Evolutionary conservation across 1,139 yeast species (phyloP).

Genomic region (Blastobotrys petasosporus): DNA sequence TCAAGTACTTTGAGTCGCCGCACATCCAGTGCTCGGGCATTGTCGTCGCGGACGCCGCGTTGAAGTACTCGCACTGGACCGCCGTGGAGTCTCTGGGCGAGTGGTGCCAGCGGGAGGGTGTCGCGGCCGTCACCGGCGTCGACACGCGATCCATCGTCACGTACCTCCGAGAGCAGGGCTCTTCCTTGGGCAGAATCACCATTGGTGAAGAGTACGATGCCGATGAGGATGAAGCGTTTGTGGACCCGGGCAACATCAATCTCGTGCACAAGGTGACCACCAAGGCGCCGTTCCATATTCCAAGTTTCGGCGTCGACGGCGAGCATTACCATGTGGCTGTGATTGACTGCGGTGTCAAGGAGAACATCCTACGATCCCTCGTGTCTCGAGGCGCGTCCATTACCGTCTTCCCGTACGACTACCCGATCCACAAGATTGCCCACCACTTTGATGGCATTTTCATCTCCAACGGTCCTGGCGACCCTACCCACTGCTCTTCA

Average conservation of each 20-base stretch:
- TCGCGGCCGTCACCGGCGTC: constrained; percentile 94
- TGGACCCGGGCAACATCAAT: constrained; percentile 87
- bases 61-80: constrained; percentile 96
- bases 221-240: constrained; percentile 84
- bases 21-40: constrained; percentile 90
- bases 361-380: constrained; percentile 86
- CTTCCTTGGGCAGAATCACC: constrained; percentile 83
- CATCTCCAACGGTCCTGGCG: constrained; percentile 97
- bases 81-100: constrained; percentile 92
- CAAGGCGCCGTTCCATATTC: constrained; percentile 86
- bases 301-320: constrained; percentile 45
- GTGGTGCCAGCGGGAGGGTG: constrained; percentile 96
- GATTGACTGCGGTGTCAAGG: constrained; percentile 97
- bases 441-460: constrained; percentile 90
- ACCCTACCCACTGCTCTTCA: constrained; percentile 85
- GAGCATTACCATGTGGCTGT: constrained; percentile 76
- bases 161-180: constrained; percentile 90
- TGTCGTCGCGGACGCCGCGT: constrained; percentile 92
- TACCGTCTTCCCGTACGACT: constrained; percentile 94
- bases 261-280: constrained; percentile 93
- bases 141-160: constrained; percentile 94
- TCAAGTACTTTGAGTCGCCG: constrained; percentile 89
- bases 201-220: constrained; percentile 89
- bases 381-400: constrained; percentile 93
- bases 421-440: constrained; percentile 87